phyloP scores from a whole-genome alignment of 768 basidiomycete genomes.

The Lactarius trivialis region DNA sequence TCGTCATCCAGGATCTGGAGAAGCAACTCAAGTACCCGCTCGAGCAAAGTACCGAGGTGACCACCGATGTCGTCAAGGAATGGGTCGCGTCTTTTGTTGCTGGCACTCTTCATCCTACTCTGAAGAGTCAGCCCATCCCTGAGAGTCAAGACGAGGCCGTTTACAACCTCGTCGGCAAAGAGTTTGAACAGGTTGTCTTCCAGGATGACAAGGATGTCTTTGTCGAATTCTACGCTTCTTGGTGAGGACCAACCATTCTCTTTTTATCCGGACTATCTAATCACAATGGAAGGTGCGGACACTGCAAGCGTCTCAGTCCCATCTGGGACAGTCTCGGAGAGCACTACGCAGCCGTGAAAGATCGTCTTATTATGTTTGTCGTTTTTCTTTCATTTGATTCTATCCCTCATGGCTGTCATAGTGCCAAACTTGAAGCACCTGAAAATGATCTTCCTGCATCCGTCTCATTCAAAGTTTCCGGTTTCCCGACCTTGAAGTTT shows the following conservation, averaged over 20 bases:
- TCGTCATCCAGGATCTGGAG: conserved; percentile 83
- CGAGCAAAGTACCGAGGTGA: conserved; percentile 59
- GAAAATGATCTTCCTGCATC: conserved; percentile 92
- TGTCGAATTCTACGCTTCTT: conserved; percentile 94
- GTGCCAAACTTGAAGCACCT: conserved; percentile 93
- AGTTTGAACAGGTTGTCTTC: conserved; percentile 80
- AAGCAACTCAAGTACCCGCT: conserved; percentile 87
- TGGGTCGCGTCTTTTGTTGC: conserved; percentile 61
- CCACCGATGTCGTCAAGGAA: conserved; percentile 46
- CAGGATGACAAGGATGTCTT: conserved; percentile 93
- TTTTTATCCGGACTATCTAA: neutral
- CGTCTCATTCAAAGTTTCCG: conserved; percentile 79
- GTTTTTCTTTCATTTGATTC: neutral
- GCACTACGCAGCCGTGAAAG: conserved; percentile 68
- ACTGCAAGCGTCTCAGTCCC: conserved; percentile 96
- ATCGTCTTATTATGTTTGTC: conserved; percentile 70
- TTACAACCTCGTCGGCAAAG: conserved; percentile 76
- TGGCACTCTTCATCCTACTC: conserved; percentile 69
- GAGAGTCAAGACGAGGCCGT: conserved; percentile 78
- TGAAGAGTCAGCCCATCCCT: conserved; percentile 90
- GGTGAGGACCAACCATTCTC: conserved; percentile 46
- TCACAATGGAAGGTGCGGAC: conserved; percentile 60
- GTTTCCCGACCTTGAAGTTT: conserved; percentile 97
- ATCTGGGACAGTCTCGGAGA: conserved; percentile 89
- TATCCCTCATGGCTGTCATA: conserved; percentile 29